Base-by-base conservation (phyloP, 306 rosid genomes). In the Geum urbanum region DNA sequence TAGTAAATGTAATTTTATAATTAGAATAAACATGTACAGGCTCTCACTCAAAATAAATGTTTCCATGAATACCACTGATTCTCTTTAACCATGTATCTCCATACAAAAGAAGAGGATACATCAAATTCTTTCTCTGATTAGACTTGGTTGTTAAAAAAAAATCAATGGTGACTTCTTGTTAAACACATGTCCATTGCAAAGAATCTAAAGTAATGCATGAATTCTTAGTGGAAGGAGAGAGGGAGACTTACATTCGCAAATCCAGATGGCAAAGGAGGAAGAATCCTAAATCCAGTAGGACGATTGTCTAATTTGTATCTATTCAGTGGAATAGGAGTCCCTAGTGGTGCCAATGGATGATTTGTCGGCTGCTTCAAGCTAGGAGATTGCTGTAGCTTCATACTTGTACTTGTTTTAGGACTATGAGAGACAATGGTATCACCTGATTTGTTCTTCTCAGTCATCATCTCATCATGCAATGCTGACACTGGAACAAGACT, bases 231-330 rank as follows among this genome's bases (percentile, higher is more conserved):
- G 6, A 51, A 35, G 60, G 49, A 13, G 44, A 9, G 50, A 43
- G 27, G 1, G 35, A 14, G 27, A 80, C 96, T 85, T 86, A 92
- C 98, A 80, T 81, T 84, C 51, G 90, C 84, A 74, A 92, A 78
- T 79, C 91, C 92, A 45, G 66, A 71, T 8, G 96, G 96, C 79
- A 92, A 85, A 70, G 96, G 96, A 9, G 96, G 85, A 70, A 81
- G 67, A 83, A 92, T 81, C 81, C 77, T 88, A 80, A 92, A 92
- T 69, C 84, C 88, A 53, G 91, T 73, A 46, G 95, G 90, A 70
- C 89, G 95, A 68, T 90, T 85, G 75, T 88, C 96, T 79, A 86
- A 72, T 84, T 89, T 92, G 86, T 84, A 87, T 80, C 91, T 83
- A 72, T 88, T 90, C 67, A 62, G 18, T 16, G 73, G 71, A 74